Percentiles rank a stretch among this genome's conserved stretches.
phyloP scores from a whole-genome alignment of 139 green algal species.

The Diplosphaera chodatii region DNA sequence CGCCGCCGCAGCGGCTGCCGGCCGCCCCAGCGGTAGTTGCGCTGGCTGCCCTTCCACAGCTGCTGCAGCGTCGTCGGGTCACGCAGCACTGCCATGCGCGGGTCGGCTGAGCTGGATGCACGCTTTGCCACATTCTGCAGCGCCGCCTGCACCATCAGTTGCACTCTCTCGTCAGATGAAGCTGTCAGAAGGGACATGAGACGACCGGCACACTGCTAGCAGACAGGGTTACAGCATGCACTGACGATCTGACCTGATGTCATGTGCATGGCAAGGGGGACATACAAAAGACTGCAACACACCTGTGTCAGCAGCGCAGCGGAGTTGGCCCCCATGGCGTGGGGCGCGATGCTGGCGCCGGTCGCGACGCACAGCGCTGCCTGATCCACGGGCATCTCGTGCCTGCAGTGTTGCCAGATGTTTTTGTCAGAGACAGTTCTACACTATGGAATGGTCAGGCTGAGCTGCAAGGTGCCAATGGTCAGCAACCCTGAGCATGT shows the following conservation, averaged over 20 bases:
- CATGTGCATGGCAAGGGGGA: no score
- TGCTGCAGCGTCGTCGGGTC: constrained; percentile 10
- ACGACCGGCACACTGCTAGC: no score
- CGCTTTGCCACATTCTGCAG: background rate
- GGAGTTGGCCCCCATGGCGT: constrained; percentile 4
- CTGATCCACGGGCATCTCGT: constrained; percentile 11
- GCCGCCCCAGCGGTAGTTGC: constrained; percentile 15
- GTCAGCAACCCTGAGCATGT: no score
- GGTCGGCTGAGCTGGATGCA: background rate
- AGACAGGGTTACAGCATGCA: no score
- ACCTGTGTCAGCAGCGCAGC: constrained; percentile 11
- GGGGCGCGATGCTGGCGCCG: background rate
- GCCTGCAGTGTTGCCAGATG: constrained; percentile 9
- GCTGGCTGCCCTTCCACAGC: constrained; percentile 10
- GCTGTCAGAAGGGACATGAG: no score
- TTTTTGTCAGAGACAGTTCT: no score
- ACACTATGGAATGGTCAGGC: no score
- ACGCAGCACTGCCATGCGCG: background rate
- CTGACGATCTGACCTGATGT: no score
- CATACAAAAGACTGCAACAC: no score
- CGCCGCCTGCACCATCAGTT: constrained; percentile 1
- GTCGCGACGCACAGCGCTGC: constrained; percentile 13
- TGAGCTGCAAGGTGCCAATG: no score
- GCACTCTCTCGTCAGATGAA: no score
- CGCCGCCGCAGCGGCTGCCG: constrained; percentile 19